A percentile compares a stretch with the other conserved stretches of the same genome.
Conservation (phyloP, 345 rosid species). For the Populus simonii region DNA sequence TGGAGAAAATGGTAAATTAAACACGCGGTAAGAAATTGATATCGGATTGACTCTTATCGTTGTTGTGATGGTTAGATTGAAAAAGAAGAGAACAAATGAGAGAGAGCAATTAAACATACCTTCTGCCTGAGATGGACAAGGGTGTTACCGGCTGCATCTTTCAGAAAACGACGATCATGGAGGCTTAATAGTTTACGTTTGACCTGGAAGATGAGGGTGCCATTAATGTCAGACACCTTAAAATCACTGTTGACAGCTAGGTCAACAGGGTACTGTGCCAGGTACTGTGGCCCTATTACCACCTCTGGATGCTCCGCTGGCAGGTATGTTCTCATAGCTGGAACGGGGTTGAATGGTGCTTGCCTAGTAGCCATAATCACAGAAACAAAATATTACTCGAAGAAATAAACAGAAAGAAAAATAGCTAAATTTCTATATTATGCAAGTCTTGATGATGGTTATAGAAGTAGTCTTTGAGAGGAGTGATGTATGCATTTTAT, state of each 20-base stretch:
- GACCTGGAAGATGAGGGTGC: conserved; percentile 30
- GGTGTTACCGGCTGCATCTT: conserved; percentile 29
- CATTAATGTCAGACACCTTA: conserved; percentile 26
- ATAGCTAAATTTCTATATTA: background rate
- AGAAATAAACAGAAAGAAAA: background rate
- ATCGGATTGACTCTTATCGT: no score
- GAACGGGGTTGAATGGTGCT: conserved; percentile 8
- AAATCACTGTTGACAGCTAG: conserved; percentile 19
- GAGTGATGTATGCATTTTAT: background rate
- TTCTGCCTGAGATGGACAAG: conserved; percentile 38
- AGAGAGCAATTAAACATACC: conserved; percentile 18
- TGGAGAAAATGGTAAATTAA: background rate
- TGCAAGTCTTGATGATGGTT: no score
- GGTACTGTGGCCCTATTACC: conserved; percentile 33
- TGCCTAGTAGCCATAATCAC: conserved; percentile 1
- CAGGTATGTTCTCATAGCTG: conserved; percentile 10
- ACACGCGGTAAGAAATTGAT: background rate
- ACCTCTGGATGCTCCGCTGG: conserved; percentile 20
- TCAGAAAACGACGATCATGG: conserved; percentile 32
- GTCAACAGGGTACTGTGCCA: conserved; percentile 30
- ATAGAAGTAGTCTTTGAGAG: no score
- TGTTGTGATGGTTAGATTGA: no score
- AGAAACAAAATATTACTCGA: background rate
- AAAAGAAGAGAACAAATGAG: no score
- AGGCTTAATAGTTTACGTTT: conserved; percentile 20